A percentile compares a stretch with the other conserved stretches of the same genome.
These are phyloP conservation scores for Melaleuca quinquenervia DNA, from an alignment of 345 rosid genomes.

Conservation along the genomic window DNA sequence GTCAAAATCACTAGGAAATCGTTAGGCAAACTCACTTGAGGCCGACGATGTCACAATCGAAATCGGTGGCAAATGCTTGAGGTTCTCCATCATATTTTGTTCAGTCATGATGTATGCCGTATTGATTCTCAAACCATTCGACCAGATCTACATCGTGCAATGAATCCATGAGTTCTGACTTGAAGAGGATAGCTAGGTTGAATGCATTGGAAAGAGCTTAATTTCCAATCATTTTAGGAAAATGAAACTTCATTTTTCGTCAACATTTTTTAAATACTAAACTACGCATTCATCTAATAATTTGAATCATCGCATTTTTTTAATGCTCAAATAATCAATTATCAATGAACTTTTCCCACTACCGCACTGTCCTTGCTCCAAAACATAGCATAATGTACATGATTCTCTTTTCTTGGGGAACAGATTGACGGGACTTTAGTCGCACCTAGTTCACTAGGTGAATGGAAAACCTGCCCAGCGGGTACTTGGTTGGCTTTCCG, in stretches of 20 bases:
- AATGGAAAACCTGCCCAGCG: neutral
- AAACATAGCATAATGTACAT: neutral
- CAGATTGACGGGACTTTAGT: conserved; percentile 16
- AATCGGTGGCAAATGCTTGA: fast-evolving
- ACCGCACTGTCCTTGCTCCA: neutral
- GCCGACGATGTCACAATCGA: neutral
- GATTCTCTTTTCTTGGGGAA: neutral
- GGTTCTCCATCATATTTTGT: neutral
- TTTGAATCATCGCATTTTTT: neutral
- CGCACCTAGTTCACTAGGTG: conserved; percentile 1
- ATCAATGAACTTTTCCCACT: neutral
- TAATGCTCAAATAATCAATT: neutral
- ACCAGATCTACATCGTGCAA: neutral
- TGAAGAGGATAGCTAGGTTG: neutral
- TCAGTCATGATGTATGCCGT: fast-evolving
- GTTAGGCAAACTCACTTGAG: neutral
- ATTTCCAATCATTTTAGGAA: neutral
- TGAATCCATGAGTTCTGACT: neutral
- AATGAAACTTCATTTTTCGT: neutral
- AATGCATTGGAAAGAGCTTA: neutral
- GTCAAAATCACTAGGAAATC: neutral
- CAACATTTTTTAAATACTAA: neutral
- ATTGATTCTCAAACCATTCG: neutral
- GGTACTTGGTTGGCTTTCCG: conserved; percentile 7
- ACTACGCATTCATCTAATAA: neutral